Evolutionary conservation across 805 yeast genomes (phyloP).

Genomic region (Ogataea neopini): DNA sequence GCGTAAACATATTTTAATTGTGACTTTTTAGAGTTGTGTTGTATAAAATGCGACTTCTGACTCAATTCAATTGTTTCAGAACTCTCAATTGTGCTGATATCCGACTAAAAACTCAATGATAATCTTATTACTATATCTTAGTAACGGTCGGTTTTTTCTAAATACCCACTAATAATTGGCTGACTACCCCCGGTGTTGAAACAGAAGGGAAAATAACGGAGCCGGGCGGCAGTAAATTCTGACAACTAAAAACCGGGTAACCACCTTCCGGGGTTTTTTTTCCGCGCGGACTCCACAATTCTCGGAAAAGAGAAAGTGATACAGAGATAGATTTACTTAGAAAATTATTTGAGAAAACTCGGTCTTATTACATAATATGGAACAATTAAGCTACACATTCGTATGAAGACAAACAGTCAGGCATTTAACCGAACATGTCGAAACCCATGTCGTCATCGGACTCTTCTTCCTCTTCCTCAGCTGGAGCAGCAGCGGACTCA

Average conservation of each 20-base stretch:
- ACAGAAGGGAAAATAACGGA: conserved; percentile 7
- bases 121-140: neutral
- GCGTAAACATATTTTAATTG: conserved; percentile 3
- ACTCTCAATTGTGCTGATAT: neutral
- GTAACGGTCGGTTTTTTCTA: conserved; percentile 1
- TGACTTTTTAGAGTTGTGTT: neutral
- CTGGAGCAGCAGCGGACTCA: conserved; percentile 64
- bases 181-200: conserved; percentile 1
- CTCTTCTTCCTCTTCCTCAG: conserved; percentile 67
- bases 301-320: neutral
- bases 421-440: conserved; percentile 95
- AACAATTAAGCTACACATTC: conserved; percentile 1
- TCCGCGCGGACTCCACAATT: neutral
- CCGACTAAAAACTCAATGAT: neutral
- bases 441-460: conserved; percentile 90
- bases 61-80: conserved; percentile 1
- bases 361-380: conserved; percentile 1
- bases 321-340: neutral
- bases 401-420: neutral
- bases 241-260: conserved; percentile 14
- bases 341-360: neutral
- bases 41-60: neutral
- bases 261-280: neutral
- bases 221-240: conserved; percentile 4
- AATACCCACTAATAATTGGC: conserved; percentile 8